Base-by-base conservation (phyloP, 139 green algal species). In the Mesotaenium endlicherianum region DNA sequence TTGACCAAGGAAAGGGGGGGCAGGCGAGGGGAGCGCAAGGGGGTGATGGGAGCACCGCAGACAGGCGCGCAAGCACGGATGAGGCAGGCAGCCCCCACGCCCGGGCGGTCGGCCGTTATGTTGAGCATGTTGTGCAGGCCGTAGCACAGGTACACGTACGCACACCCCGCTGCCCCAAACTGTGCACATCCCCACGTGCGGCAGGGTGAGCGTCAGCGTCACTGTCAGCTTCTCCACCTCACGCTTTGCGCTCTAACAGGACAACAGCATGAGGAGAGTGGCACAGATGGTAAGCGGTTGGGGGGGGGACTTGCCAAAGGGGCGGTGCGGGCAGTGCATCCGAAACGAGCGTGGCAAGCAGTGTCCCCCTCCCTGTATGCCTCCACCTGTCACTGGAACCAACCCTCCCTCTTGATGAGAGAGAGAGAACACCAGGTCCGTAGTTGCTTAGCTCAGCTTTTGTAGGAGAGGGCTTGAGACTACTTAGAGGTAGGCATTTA, bases 61-160 rank as follows among this genome's bases (percentile, higher is more conserved):
- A 88, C 75, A 2, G 75, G 45, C 31, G 85, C 67, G 49, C 58
- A 81, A 36, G 82, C 58, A 8, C 82, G 82, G 4, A 88, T 68
- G 74, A 88, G 82, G 58, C 76, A 69, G 2, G 82, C 82, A 58
- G 82, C 75, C 17, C 75, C 82, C 14, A 38, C 36, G 17, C 75
- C 75, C n/a, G 69, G 34, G n/a, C 1, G 1, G n/a, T 88, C 75
- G 0, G 74, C 41, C 3, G 70, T 69, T 26, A 88, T 69, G 60
- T 88, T 88, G 8, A 88, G 75, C 82, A 88, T 88, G 16, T 78
- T 17, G 38, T 88, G 82, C 11, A 88, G 34, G n/a, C 82, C 82
- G 49, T 88, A 88, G 72, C 82, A 88, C 38, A 88, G 50, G 64
- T 85, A 88, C 42, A 88, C 72, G 76, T 88, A 88, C 1, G 58